Evolutionary conservation across 257 asterid species (phyloP), one percentile per base, ranked within the genome.

Genomic region (Forsythia viridissima): DNA sequence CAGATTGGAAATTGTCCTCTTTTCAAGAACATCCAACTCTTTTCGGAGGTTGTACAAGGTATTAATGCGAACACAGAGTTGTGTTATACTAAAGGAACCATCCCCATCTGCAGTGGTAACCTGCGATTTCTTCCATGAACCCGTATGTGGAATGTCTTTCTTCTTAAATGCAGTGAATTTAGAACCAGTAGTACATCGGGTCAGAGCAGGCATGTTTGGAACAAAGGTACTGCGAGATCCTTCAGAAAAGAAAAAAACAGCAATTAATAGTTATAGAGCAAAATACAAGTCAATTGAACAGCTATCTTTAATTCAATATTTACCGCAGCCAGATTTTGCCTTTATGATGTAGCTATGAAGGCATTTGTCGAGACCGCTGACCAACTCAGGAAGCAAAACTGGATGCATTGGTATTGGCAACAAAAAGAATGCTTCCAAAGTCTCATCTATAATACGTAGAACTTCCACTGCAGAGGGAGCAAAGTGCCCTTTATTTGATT

Each of bases 401-500:
- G 94, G 96, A 84, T 94, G 96, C 85, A 83, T 83, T 40, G 99
- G 95, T 83, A 94, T 93, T 46, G 99, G 99, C 89, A 94, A 85
- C 89, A 94, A 89, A 84, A 93, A 87, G 87, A 94, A 94, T 74
- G 99, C 99, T 85, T 93, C 99, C 84, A 94, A 71, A 39, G 96
- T 88, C 85, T 93, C 99, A 69, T 94, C 97, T 42, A 93, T 78
- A 39, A 88, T 86, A 65, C 97, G 98, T 71, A 94, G 85, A 84
- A 92, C 96, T 86, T 94, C 99, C 86, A 93, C 92, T 40, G 94
- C 96, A 70, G 99, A 94, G 76, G 99, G 95, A 71, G 96, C 93
- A 80, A 93, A 82, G 72, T 88, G 91, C 77, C 91, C 97, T 87
- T 86, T 88, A 81, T 93, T 94, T 79, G 89, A 93, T 83, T 84